Conservation (phyloP, 371 early-diverging fungal species). For the Mortierella sp. region DNA sequence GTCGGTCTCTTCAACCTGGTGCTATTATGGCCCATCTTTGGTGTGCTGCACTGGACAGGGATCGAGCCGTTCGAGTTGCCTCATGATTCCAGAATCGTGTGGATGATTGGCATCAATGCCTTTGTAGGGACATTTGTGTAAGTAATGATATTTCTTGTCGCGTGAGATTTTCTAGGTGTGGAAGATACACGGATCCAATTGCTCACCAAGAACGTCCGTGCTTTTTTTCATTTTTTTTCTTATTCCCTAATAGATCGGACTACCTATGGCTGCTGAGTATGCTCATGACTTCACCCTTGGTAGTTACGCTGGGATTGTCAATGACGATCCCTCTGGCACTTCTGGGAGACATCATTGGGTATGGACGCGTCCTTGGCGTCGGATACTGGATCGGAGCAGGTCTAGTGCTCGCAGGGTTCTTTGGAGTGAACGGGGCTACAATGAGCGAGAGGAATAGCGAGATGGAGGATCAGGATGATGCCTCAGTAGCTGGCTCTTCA, state of each 20-base stretch:
- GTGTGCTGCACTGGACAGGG: conserved; percentile 72
- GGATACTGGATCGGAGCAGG: conserved; percentile 78
- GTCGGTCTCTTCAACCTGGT: conserved; percentile 84
- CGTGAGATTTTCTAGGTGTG: background rate
- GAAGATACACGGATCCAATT: background rate
- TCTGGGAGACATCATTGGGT: conserved; percentile 79
- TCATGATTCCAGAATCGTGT: conserved; percentile 63
- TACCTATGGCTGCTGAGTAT: conserved; percentile 85
- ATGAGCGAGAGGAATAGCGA: conserved; percentile 58
- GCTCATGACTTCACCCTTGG: conserved; percentile 86
- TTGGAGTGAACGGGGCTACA: conserved; percentile 70
- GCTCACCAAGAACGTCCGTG: background rate
- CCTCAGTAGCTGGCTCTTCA: background rate
- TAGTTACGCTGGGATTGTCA: conserved; percentile 82
- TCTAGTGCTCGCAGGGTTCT: conserved; percentile 77
- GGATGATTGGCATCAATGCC: conserved; percentile 78
- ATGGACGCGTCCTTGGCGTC: conserved; percentile 66
- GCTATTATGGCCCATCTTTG: conserved; percentile 79
- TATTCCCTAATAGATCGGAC: conserved; percentile 69
- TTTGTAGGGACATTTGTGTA: conserved; percentile 83
- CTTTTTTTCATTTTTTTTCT: conserved; percentile 13
- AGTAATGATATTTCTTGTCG: conserved; percentile 17
- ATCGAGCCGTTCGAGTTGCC: conserved; percentile 82
- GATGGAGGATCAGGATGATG: background rate
- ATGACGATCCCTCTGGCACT: conserved; percentile 86